Evolutionary conservation across 2,329 filamentous ascomycete species (phyloP).

Genomic region (Hysterium pulicare): DNA sequence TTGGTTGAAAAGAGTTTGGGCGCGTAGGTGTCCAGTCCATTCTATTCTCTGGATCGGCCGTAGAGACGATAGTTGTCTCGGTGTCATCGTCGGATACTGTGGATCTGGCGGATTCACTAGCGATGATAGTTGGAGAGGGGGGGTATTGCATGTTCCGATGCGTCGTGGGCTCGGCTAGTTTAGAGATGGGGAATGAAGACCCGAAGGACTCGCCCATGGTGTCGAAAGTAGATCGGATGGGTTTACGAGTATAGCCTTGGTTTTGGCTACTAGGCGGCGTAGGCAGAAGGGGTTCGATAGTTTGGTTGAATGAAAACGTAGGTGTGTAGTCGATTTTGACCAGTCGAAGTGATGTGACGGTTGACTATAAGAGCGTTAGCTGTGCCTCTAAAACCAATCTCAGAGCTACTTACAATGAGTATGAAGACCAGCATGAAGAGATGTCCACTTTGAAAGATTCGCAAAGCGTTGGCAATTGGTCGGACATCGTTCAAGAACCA

Average conservation of each 20-base stretch:
- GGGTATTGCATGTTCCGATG: constrained; percentile 18
- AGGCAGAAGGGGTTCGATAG: constrained; percentile 23
- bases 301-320: constrained; percentile 21
- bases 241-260: constrained; percentile 24
- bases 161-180: constrained; percentile 16
- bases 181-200: constrained; percentile 36
- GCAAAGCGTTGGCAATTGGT: constrained; percentile 15
- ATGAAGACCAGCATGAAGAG: constrained; percentile 53
- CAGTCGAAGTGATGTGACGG: constrained; percentile 44
- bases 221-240: constrained; percentile 28
- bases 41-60: constrained; percentile 23
- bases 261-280: constrained; percentile 9
- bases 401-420: constrained; percentile 50
- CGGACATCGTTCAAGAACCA: constrained; percentile 24
- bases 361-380: constrained; percentile 12
- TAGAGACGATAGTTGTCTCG: constrained; percentile 4
- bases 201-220: constrained; percentile 37
- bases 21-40: constrained; percentile 74
- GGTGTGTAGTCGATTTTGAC: constrained; percentile 55
- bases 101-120: background rate
- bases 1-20: constrained; percentile 28
- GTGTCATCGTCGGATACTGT: constrained; percentile 4
- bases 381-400: background rate
- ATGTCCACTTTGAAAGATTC: constrained; percentile 51
- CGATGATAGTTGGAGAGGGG: constrained; percentile 31